Percentiles rank a stretch among this genome's conserved stretches.
Evolutionary conservation across 208 protist genomes (phyloP).

Genomic region (Leishmania amazonensis): DNA sequence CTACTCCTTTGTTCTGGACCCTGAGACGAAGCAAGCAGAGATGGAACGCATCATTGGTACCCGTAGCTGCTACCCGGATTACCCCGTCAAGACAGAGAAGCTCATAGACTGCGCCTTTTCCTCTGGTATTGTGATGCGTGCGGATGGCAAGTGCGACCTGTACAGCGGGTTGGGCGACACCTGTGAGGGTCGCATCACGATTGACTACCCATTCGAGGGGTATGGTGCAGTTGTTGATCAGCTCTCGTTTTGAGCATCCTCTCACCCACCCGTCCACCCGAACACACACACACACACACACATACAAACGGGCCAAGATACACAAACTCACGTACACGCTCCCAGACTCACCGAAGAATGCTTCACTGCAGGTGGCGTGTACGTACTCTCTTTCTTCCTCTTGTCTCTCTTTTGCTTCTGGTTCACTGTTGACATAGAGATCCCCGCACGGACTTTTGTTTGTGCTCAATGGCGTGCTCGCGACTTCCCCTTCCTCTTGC

Average conservation of each 20-base stretch:
- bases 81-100: conserved; percentile 46
- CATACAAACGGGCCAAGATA: neutral
- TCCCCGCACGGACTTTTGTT: neutral
- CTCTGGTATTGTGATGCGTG: conserved; percentile 63
- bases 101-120: conserved; percentile 65
- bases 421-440: neutral
- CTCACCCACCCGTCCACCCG: neutral
- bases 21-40: conserved; percentile 39
- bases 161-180: conserved; percentile 75
- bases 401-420: neutral
- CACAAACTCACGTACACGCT: neutral
- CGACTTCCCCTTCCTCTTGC: neutral
- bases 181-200: conserved; percentile 63
- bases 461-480: neutral
- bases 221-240: conserved; percentile 48
- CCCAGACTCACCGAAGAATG: neutral
- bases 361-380: neutral
- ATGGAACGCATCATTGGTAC: conserved; percentile 61
- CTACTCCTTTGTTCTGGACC: conserved; percentile 69
- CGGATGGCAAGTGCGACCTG: conserved; percentile 69
- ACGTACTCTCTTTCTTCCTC: neutral
- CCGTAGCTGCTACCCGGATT: conserved; percentile 58
- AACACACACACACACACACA: neutral
- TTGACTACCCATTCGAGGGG: conserved; percentile 77
- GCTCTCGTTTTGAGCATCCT: conserved; percentile 30